phyloP scores from a whole-genome alignment of 2,329 filamentous ascomycete genomes.

The Colletotrichum lupini region DNA sequence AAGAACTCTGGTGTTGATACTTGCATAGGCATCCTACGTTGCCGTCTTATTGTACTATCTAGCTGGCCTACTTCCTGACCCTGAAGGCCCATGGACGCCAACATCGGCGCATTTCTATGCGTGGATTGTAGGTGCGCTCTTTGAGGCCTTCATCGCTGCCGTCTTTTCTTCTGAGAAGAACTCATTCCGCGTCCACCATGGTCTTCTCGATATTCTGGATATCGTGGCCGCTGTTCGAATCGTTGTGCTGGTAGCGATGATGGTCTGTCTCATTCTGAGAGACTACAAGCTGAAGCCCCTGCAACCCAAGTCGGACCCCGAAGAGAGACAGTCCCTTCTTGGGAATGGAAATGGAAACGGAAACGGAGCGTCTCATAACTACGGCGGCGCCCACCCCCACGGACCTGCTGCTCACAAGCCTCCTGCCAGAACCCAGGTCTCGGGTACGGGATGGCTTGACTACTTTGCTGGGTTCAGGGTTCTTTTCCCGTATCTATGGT shows the following conservation, averaged over 20 bases:
- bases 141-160: slow-evolving; percentile 50
- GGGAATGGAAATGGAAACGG: slow-evolving; percentile 54
- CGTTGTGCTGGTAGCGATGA: slow-evolving; percentile 48
- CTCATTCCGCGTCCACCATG: slow-evolving; percentile 42
- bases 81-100: slow-evolving; percentile 56
- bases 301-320: slow-evolving; percentile 42
- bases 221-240: slow-evolving; percentile 46
- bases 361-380: slow-evolving; percentile 42
- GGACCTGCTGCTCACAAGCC: slow-evolving; percentile 10
- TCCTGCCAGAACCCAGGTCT: slow-evolving; percentile 43
- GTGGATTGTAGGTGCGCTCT: slow-evolving; percentile 48
- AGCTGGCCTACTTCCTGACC: slow-evolving; percentile 54
- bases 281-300: slow-evolving; percentile 45
- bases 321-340: slow-evolving; percentile 52
- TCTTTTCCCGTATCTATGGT: slow-evolving; percentile 59
- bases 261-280: slow-evolving; percentile 42
- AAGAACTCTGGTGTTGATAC: background rate
- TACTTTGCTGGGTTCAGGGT: slow-evolving; percentile 57
- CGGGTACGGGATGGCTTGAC: slow-evolving; percentile 55
- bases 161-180: slow-evolving; percentile 45
- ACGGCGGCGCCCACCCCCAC: slow-evolving; percentile 40
- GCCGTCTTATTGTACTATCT: slow-evolving; percentile 54
- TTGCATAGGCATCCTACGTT: slow-evolving; percentile 49
- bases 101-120: slow-evolving; percentile 48
- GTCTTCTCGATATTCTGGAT: slow-evolving; percentile 45